These are phyloP conservation scores for Paxillus ammoniavirescens DNA, from an alignment of 768 basidiomycete genomes.

Conservation along the genomic window DNA sequence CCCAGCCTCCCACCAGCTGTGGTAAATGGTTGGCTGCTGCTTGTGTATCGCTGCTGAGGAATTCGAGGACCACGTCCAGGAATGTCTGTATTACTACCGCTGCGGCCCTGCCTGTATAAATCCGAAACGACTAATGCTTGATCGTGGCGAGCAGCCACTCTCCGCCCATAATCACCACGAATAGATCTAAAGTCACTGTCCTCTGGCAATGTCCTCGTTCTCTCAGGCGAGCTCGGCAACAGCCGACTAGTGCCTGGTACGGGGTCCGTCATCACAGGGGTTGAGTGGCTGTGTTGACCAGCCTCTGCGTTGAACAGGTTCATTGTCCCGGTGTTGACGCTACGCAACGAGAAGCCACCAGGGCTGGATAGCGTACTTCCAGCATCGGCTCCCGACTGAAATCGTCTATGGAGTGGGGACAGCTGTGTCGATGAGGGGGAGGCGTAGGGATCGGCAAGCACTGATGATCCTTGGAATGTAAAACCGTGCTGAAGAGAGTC, in stretches of 20 bases:
- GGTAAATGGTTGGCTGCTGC: conserved; percentile 6
- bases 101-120: background rate
- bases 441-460: background rate
- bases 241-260: conserved; percentile 10
- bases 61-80: conserved; percentile 19
- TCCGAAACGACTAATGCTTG: background rate
- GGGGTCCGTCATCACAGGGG: conserved; percentile 13
- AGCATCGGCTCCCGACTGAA: background rate
- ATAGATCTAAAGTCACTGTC: conserved; percentile 6
- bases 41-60: conserved; percentile 23
- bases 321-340: conserved; percentile 8
- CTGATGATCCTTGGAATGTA: background rate
- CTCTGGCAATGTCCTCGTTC: conserved; percentile 12
- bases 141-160: conserved; percentile 16
- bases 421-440: background rate
- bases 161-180: conserved; percentile 15
- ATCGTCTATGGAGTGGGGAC: background rate
- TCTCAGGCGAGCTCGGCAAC: conserved; percentile 18
- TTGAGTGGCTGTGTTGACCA: conserved; percentile 18
- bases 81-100: conserved; percentile 1
- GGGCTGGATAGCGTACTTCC: background rate
- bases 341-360: background rate
- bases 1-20: conserved; percentile 35
- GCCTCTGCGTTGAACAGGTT: background rate
- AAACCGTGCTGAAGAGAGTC: background rate